Evolutionary conservation across 768 basidiomycete genomes (phyloP), one percentile per base, ranked within the genome.

Genomic region (Amanita pseudoporphyria): DNA sequence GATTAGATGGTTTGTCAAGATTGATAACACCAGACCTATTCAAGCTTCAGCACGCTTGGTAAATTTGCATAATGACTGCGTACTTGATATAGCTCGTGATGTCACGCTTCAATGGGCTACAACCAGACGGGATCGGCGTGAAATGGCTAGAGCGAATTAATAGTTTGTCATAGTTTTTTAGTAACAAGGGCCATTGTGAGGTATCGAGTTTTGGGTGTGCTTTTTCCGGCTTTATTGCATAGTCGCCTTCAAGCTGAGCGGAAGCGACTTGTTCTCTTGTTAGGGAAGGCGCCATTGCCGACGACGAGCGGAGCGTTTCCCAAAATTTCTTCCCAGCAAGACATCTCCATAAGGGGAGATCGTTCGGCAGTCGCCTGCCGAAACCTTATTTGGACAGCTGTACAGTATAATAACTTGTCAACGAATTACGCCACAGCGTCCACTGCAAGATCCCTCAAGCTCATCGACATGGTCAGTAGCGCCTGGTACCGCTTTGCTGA

Each of bases 151-250:
- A 94, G 50, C 96, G 85, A 58, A 92, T 81, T 52, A 95, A 82
- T 16, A 96, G 72, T 65, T 96, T 95, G 77, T 97, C 95, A 67
- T 98, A 99, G 67, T 99, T 97, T 79, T 97, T 99, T 52, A 99
- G 77, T 4, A 99, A 79, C 7, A 99, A 74, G 31, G 96, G 96
- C 96, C 96, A 99, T 69, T 97, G 77, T 0, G 93, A 95, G 16
- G 96, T 98, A 63, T 98, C 90, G 26, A 95, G 78, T 57, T 77
- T 77, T 7, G 91, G 92, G 5, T 81, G 67, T 6, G 70, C 66
- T 33, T 72, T 67, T 65, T 93, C 87, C 3, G 91, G 81, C 64
- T 91, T 87, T 67, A 95, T 91, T 40, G 81, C 59, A 59, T 77
- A 91, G 63, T 92, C 85, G 21, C 83, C 85, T 19, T 77, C 71